These are phyloP conservation scores for Angophora floribunda DNA, from an alignment of 345 rosid species.

Conservation along the genomic window DNA sequence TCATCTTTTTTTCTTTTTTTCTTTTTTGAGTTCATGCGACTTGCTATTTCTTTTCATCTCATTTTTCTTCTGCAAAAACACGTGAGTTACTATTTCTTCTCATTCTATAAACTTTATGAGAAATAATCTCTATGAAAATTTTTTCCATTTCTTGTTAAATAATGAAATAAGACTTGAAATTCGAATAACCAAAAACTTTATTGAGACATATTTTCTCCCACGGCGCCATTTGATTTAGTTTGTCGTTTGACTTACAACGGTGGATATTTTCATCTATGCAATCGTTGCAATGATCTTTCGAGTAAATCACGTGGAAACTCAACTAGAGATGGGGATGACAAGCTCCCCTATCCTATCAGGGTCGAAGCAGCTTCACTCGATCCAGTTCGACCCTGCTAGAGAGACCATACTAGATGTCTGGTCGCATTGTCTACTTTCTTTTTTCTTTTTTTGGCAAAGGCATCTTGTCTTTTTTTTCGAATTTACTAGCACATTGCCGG, in stretches of 20 bases:
- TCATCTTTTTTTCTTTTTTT: not conserved
- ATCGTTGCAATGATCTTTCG: not conserved
- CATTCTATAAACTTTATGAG: not conserved
- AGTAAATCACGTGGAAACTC: not conserved
- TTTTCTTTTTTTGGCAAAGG: not conserved
- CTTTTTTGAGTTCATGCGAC: not conserved
- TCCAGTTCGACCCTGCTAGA: not conserved
- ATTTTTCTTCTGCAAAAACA: fast-evolving
- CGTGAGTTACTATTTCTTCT: not conserved
- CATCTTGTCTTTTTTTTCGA: no score
- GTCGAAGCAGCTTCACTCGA: no score
- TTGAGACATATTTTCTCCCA: not conserved
- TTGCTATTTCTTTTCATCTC: not conserved
- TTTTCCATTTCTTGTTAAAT: not conserved
- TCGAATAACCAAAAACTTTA: not conserved
- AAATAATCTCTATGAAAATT: not conserved
- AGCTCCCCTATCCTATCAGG: not conserved
- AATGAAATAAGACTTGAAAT: not conserved
- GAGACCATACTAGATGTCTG: not conserved
- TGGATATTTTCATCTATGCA: not conserved
- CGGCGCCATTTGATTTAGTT: not conserved
- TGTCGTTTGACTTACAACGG: not conserved
- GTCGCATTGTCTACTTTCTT: not conserved
- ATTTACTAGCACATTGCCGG: not conserved
- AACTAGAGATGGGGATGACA: not conserved